Base-by-base conservation (phyloP, 805 yeast genomes). In the Metschnikowia matae region DNA sequence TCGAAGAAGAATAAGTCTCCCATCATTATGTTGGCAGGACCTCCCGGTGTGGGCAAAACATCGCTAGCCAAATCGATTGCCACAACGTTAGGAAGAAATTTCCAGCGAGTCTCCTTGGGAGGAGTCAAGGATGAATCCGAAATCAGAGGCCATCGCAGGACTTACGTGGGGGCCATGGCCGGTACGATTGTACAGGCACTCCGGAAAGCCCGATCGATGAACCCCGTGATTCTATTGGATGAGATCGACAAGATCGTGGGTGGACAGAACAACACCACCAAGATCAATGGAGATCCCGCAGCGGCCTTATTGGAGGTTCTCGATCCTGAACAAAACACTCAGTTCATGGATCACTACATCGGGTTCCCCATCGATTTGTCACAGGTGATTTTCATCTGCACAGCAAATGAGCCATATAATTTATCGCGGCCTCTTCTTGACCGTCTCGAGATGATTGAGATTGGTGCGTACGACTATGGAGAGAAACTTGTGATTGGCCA, bases 1-100 rank as follows among this genome's bases (percentile, higher is more conserved):
- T 61, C 70, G 1, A 68, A 64, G 40, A 62, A 64, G 48, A 72
- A 72, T 54, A 75, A 72, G 60, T 80, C 95, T 0, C 96, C 96
- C 6, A 89, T 89, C 40, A 66, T 89, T 39, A 73, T 89, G 66
- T 75, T 89, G 50, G 89, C 88, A 5, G 97, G 96, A 0, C 96
- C 96, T 10, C 97, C 96, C 0, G 97, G 97, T 35, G 94, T 89
- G 13, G 97, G 97, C 29, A 89, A 89, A 65, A 89, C 97, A 0
- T 85, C 94, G 1, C 72, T 89, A 50, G 96, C 96, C 4, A 82
- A 83, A 61, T 86, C 95, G 0, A 81, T 89, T 44, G 96, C 96
- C 0, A 68, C 74, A 10, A 81, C 92, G 4, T 68, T 89, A 50
- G 84, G 87, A 0, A 76, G 95, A 43, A 80, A 82, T 52, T 85